phyloP scores from a whole-genome alignment of 2,329 filamentous ascomycete genomes.

The Alternaria alternata region DNA sequence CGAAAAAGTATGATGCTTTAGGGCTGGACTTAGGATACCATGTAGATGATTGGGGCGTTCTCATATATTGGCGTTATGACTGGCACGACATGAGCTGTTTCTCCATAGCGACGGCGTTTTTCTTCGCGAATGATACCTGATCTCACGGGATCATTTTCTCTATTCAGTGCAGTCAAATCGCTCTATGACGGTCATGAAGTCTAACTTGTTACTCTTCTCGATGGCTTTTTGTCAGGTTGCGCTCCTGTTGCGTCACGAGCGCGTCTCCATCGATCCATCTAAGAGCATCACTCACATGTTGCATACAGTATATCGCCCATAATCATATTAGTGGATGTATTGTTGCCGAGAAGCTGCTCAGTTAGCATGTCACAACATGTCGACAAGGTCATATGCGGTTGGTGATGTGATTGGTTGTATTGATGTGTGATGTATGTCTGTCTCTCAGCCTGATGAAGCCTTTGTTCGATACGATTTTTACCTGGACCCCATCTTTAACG shows the following conservation, averaged over 20 bases:
- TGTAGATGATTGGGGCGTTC: slow-evolving; percentile 6
- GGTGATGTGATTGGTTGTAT: not conserved
- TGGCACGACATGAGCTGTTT: not conserved
- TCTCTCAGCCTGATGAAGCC: not conserved
- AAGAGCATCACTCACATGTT: too few species aligned
- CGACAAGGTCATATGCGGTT: not conserved
- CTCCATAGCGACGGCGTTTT: slow-evolving; percentile 18
- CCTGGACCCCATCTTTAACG: not conserved
- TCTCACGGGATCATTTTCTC: not conserved
- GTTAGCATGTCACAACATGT: not conserved
- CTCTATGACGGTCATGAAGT: not conserved
- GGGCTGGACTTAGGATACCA: slow-evolving; percentile 13
- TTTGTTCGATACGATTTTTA: not conserved
- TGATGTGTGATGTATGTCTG: not conserved
- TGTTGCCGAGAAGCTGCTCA: not conserved
- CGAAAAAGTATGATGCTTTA: slow-evolving; percentile 56
- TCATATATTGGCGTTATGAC: not conserved
- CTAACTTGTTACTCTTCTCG: not conserved
- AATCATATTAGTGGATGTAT: not conserved
- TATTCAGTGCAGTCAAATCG: slow-evolving; percentile 2
- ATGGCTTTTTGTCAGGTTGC: not conserved
- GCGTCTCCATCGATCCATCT: not conserved
- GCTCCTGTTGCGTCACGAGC: not conserved
- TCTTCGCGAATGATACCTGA: slow-evolving; percentile 17
- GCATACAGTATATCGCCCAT: not conserved